A percentile compares a stretch with the other conserved stretches of the same genome.
Conservation (phyloP, 805 yeast genomes). For the Vanderwaltozyma verrucispora region DNA sequence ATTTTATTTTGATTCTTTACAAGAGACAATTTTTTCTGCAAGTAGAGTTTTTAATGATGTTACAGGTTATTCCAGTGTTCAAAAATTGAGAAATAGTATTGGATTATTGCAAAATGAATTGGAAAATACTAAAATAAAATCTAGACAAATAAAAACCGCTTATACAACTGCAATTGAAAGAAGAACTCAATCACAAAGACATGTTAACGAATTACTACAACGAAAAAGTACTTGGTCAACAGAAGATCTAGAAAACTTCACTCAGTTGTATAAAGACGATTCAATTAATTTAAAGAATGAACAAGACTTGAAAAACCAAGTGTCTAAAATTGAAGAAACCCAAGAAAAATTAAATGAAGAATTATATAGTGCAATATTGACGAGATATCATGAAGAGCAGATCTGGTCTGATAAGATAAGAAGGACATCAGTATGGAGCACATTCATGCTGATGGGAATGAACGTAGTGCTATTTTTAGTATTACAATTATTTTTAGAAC, state of each 20-base stretch:
- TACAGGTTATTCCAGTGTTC: conserved; percentile 83
- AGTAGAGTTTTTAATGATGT: conserved; percentile 72
- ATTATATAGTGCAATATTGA: conserved; percentile 65
- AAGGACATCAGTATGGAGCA: conserved; percentile 94
- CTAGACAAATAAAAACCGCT: conserved; percentile 37
- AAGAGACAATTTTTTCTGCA: conserved; percentile 47
- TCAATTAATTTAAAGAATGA: conserved; percentile 62
- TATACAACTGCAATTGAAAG: conserved; percentile 53
- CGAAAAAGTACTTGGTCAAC: conserved; percentile 78
- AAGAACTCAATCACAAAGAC: conserved; percentile 65
- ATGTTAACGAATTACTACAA: conserved; percentile 78
- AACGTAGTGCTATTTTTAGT: conserved; percentile 67
- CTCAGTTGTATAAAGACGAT: conserved; percentile 69
- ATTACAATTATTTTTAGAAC: conserved; percentile 84
- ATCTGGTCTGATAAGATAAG: conserved; percentile 96
- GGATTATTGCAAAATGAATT: conserved; percentile 44
- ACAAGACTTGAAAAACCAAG: conserved; percentile 34
- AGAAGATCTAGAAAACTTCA: conserved; percentile 72
- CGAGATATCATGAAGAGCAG: conserved; percentile 93
- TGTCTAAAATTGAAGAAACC: conserved; percentile 45
- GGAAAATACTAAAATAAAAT: conserved; percentile 36
- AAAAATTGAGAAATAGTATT: conserved; percentile 54
- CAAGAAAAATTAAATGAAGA: conserved; percentile 64
- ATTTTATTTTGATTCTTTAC: conserved; percentile 43
- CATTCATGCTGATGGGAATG: conserved; percentile 79